Evolutionary conservation across 2,329 filamentous ascomycete species (phyloP), one percentile per base, ranked within the genome.

Genomic region (Pseudocercospora fuligena): DNA sequence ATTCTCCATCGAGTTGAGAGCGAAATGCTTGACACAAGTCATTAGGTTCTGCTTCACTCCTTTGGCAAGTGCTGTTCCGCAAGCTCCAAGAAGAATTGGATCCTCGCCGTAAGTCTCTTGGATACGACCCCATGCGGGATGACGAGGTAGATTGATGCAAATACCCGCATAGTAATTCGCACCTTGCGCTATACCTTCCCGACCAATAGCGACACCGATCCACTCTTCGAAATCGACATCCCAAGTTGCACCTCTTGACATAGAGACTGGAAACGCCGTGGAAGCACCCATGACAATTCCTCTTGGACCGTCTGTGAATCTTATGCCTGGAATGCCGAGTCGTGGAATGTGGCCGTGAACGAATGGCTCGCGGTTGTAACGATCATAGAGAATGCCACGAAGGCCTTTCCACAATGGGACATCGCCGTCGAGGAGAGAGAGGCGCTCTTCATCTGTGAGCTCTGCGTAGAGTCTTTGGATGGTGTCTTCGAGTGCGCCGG

Each of bases 1-100:
- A 61, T 73, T 75, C 59, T 76, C 74, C 73, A 76, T 76, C 8
- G 74, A 76, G 63, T 76, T 76, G 29, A 76, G 60, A 21, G 74
- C 75, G 43, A 69, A 76, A 54, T 76, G 75, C 65, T 75, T 75
- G 12, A 76, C 72, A 63, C 73, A 75, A 7, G 74, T 71, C 74
- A 76, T 76, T 9, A 75, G 57, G 64, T 75, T 67, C 29, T 67
- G 56, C 51, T 68, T 69, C 25, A 74, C 72, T 7, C 74, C 67
- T 33, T 70, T 47, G 11, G 65, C 64, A 25, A 75, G 58, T 6
- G 74, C 74, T 57, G 71, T 19, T 31, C 73, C 74, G 33, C 74
- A 74, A 36, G 72, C 72, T 6, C 72, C 71, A 5, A 74, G 69
- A 3, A 72, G 54, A 3, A 74, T 19, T 1, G 72, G 72, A 62